Conservation (phyloP, 2,329 filamentous ascomycete genomes). For the Fusarium fujikuroi region DNA sequence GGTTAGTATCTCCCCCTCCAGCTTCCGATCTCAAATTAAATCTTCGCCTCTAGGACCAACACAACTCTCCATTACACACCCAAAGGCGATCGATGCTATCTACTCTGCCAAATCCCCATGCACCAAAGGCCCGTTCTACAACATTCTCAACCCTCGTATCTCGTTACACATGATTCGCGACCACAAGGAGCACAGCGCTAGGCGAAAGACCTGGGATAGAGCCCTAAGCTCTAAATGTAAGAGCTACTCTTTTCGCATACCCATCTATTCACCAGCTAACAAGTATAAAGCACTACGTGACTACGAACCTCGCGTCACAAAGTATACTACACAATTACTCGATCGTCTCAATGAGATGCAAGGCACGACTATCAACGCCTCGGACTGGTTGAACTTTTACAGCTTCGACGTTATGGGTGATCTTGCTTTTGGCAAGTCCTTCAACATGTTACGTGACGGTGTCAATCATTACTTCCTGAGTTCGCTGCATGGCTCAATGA, state of each 20-base stretch:
- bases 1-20: neutral
- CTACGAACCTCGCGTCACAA: constrained; percentile 45
- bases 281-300: constrained; percentile 12
- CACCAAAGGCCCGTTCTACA: constrained; percentile 25
- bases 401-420: constrained; percentile 55
- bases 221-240: constrained; percentile 15
- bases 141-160: constrained; percentile 2
- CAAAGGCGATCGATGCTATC: constrained; percentile 8
- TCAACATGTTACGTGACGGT: constrained; percentile 48
- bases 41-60: neutral
- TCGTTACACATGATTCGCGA: constrained; percentile 16
- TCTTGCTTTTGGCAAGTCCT: constrained; percentile 52
- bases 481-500: constrained; percentile 40
- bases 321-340: constrained; percentile 41
- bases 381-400: constrained; percentile 49
- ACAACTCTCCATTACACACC: constrained; percentile 15
- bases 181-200: constrained; percentile 5
- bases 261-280: neutral
- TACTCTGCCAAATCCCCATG: constrained; percentile 13
- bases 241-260: neutral
- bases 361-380: constrained; percentile 43
- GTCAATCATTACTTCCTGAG: constrained; percentile 44
- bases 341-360: constrained; percentile 20
- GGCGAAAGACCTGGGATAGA: constrained; percentile 23
- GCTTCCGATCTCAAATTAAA: neutral